Base-by-base conservation (phyloP, 495 filamentous ascomycete genomes). In the Lophiotrema nucula region DNA sequence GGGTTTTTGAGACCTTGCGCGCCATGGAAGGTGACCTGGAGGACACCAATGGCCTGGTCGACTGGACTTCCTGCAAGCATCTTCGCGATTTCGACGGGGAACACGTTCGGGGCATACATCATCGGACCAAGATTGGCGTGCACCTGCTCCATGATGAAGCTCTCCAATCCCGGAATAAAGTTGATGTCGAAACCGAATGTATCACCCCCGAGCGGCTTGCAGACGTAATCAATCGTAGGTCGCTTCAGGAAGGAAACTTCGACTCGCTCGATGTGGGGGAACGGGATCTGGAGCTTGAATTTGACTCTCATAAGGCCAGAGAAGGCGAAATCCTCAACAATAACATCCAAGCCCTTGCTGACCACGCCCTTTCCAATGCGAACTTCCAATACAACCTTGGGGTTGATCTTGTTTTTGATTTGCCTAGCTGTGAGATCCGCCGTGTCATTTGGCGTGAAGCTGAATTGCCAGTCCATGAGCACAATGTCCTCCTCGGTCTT, bases 391-490 rank as follows among this genome's bases (percentile, higher is more conserved):
- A 96, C 88, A 55, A 99, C 80, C 74, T 97, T 99, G 8, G 93
- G 93, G 70, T 99, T 97, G 70, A 97, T 79, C 75, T 95, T 97
- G 73, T 92, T 88, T 75, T 90, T 93, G 62, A 95, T 70, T 67
- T 99, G 93, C 41, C 87, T 84, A 19, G 84, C 76, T 4, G 93
- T 99, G 79, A 99, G 79, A 73, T 99, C 93, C 56, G 87, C 83
- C 10, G 80, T 87, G 71, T 99, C 93, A 64, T 92, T 97, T 8
- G 93, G 93, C 0, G 88, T 97, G 73, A 99, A 99, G 75, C 92
- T 97, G 74, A 99, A 97, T 64, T 95, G 92, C 93, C 93, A 99
- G 69, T 99, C 93, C 95, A 97, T 99, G 51, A 97, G 81, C 38
- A 99, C 88, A 51, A 87, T 87, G 66, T 99, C 92, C 43, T 96